phyloP scores from a whole-genome alignment of 1,284 basidiomycete species.

The Apiotrichum veenhuisii region DNA sequence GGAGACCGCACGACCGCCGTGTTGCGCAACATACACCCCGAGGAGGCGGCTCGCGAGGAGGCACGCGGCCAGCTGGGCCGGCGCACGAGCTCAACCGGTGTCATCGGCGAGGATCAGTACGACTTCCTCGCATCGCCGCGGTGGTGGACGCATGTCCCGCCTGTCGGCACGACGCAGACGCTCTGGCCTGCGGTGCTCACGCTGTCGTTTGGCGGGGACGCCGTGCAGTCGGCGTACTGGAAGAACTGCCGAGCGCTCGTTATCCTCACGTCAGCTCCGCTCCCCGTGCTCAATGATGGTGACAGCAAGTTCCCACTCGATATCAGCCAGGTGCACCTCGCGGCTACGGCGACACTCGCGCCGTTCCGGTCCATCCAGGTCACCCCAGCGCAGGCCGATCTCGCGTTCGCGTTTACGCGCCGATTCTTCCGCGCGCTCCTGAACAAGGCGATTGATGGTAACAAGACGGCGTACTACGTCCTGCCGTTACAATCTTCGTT shows the following conservation, averaged over 20 bases:
- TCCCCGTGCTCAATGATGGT: neutral
- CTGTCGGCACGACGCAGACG: neutral
- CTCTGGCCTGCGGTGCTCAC: neutral
- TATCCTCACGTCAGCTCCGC: neutral
- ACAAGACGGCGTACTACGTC: slow-evolving; percentile 25
- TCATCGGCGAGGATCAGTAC: neutral
- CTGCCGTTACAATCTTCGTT: slow-evolving; percentile 24
- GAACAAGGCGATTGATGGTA: slow-evolving; percentile 23
- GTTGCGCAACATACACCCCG: neutral
- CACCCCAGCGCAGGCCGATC: slow-evolving; percentile 12
- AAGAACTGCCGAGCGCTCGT: slow-evolving; percentile 4
- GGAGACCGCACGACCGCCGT: neutral
- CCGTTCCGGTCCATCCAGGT: neutral
- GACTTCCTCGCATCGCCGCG: neutral
- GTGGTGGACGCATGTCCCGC: neutral
- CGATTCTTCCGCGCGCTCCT: slow-evolving; percentile 29
- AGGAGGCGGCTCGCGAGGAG: neutral
- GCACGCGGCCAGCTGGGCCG: neutral
- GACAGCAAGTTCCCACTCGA: neutral
- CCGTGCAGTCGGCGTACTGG: neutral
- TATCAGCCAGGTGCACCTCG: neutral
- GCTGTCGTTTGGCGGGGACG: neutral
- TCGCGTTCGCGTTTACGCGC: slow-evolving; percentile 24
- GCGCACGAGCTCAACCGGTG: neutral
- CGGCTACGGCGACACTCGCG: neutral